These are phyloP conservation scores for Haberlea rhodopensis DNA, from an alignment of 257 asterid genomes.

Conservation along the genomic window DNA sequence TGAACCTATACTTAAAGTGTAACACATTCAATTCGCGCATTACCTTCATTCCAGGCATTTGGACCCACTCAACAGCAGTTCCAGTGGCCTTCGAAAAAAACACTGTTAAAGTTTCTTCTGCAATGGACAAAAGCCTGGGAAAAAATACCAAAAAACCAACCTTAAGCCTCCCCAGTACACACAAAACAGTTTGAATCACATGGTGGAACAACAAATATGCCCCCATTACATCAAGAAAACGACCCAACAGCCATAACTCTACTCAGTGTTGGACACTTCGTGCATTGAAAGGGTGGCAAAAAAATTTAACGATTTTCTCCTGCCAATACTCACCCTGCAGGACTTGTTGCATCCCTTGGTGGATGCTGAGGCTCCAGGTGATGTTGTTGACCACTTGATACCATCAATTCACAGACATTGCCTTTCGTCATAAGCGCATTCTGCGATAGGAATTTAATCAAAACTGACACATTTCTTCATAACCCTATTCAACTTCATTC, in stretches of 20 bases:
- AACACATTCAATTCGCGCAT: too few relatives aligned
- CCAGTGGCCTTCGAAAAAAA: conserved; percentile 98
- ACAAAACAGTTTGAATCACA: conserved; percentile 35
- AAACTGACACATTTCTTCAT: conserved; percentile 8
- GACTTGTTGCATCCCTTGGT: conserved; percentile 85
- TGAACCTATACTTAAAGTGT: too few relatives aligned
- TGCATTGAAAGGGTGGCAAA: too few relatives aligned
- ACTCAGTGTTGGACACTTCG: too few relatives aligned
- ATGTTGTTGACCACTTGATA: conserved; percentile 79
- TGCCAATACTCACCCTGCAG: conserved; percentile 75
- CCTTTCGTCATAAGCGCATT: conserved; percentile 63
- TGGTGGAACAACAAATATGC: conserved; percentile 33
- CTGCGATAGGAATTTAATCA: conserved; percentile 32
- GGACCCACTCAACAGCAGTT: conserved; percentile 99
- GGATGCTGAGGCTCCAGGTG: conserved; percentile 82
- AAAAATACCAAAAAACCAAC: conserved; percentile 35
- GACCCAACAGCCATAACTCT: conserved; percentile 48
- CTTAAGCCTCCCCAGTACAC: conserved; percentile 38
- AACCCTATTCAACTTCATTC: conserved; percentile 9
- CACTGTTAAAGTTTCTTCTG: conserved; percentile 95
- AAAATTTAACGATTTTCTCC: too few relatives aligned
- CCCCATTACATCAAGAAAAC: conserved; percentile 41
- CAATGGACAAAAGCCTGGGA: conserved; percentile 86
- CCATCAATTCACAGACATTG: conserved; percentile 84
- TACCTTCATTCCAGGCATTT: conserved; percentile 99